A percentile compares a stretch with the other conserved stretches of the same genome.
Evolutionary conservation across 1,139 yeast genomes (phyloP).

Genomic region (Saccharomyces hybrid): DNA sequence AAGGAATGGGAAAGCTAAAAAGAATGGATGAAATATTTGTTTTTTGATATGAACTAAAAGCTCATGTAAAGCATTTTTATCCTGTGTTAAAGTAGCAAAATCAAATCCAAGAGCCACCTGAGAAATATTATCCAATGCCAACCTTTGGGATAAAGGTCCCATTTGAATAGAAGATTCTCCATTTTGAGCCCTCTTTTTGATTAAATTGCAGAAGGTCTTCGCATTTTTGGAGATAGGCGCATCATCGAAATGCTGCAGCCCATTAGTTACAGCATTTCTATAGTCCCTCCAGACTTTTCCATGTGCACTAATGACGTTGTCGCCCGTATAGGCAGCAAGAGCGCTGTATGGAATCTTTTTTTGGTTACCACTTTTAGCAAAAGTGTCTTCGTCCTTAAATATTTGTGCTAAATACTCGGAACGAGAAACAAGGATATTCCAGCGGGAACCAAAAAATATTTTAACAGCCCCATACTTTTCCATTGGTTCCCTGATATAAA

Average conservation of each 20-base stretch:
- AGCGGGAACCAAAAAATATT: slow-evolving; percentile 52
- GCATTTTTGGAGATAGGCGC: slow-evolving; percentile 35
- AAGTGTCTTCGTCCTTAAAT: slow-evolving; percentile 43
- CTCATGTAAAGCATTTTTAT: slow-evolving; percentile 34
- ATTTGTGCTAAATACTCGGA: slow-evolving; percentile 44
- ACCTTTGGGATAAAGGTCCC: slow-evolving; percentile 40
- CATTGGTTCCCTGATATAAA: slow-evolving; percentile 36
- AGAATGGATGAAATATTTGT: slow-evolving; percentile 51
- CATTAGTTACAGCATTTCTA: slow-evolving; percentile 40
- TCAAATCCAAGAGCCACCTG: slow-evolving; percentile 46
- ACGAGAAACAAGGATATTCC: slow-evolving; percentile 49
- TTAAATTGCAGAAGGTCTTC: slow-evolving; percentile 22
- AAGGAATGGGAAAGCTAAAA: slow-evolving; percentile 46
- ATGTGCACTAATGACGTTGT: slow-evolving; percentile 54
- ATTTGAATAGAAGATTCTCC: slow-evolving; percentile 25
- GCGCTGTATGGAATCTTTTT: slow-evolving; percentile 51
- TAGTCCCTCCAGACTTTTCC: slow-evolving; percentile 48
- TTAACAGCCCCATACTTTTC: slow-evolving; percentile 52
- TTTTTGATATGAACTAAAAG: slow-evolving; percentile 40
- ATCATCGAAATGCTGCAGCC: slow-evolving; percentile 44
- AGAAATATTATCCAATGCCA: slow-evolving; percentile 45
- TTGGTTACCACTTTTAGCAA: slow-evolving; percentile 55
- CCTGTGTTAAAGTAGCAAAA: slow-evolving; percentile 33
- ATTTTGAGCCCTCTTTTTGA: slow-evolving; percentile 14
- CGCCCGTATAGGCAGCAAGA: slow-evolving; percentile 51